Evolutionary conservation across 257 asterid genomes (phyloP).

Genomic region (Solanum clarkiae): DNA sequence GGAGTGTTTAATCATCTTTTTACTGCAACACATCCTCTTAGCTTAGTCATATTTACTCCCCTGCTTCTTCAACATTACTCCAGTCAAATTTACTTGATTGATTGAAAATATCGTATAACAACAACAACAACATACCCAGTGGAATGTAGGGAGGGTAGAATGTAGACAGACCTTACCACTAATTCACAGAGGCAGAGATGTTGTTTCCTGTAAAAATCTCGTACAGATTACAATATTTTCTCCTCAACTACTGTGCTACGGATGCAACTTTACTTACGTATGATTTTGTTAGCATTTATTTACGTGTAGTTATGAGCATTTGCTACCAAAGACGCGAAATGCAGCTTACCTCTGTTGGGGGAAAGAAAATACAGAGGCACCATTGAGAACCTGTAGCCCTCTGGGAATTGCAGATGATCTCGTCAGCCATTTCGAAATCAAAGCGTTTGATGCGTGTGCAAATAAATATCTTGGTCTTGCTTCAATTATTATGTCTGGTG

Average conservation of each 20-base stretch:
- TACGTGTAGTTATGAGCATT: slow-evolving; percentile 65
- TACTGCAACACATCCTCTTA: slow-evolving; percentile 87
- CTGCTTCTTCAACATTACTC: background rate
- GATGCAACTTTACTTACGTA: background rate
- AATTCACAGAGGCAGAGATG: too few relatives aligned
- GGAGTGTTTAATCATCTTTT: slow-evolving; percentile 83
- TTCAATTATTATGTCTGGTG: slow-evolving; percentile 58
- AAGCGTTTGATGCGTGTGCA: slow-evolving; percentile 75
- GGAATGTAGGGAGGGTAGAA: too few relatives aligned
- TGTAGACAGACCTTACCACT: too few relatives aligned
- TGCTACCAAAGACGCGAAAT: slow-evolving; percentile 87
- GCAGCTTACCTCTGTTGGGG: slow-evolving; percentile 98
- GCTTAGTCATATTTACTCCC: slow-evolving; percentile 17
- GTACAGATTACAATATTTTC: background rate
- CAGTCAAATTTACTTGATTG: background rate
- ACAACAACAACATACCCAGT: too few relatives aligned
- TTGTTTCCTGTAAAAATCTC: too few relatives aligned
- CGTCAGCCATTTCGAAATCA: slow-evolving; percentile 72
- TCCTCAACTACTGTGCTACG: background rate
- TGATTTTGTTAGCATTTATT: too few relatives aligned
- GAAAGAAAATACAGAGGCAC: slow-evolving; percentile 75
- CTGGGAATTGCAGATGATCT: slow-evolving; percentile 69
- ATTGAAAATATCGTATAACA: background rate
- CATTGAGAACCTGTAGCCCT: slow-evolving; percentile 72
- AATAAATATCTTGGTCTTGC: slow-evolving; percentile 82